A percentile compares a stretch with the other conserved stretches of the same genome.
These are phyloP conservation scores for Annona cherimola DNA, from an alignment of 164 flowering plant species.

Conservation along the genomic window DNA sequence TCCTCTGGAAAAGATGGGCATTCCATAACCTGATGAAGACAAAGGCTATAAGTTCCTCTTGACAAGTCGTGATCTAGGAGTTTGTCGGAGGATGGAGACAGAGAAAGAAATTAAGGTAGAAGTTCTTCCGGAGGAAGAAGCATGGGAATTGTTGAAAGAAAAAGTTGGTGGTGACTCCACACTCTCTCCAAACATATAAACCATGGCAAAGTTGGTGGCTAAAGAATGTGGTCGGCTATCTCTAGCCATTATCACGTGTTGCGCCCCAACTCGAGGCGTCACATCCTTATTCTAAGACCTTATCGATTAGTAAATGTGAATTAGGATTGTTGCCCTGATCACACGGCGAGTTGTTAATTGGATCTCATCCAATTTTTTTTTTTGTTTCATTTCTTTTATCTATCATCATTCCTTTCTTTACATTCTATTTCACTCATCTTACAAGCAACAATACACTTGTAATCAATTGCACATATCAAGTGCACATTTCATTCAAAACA, in stretches of 20 bases:
- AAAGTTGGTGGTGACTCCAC: neutral
- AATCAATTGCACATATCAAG: no score
- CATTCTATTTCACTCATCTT: no score
- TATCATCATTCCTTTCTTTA: no score
- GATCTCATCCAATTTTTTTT: no score
- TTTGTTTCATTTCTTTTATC: no score
- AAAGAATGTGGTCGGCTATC: constrained; percentile 13
- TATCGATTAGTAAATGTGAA: no score
- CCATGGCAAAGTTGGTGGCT: constrained; percentile 4
- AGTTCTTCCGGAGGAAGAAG: constrained; percentile 7
- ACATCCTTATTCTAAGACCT: no score
- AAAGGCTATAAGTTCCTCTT: constrained; percentile 10
- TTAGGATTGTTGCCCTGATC: no score
- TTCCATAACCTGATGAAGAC: constrained; percentile 1
- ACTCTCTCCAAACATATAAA: neutral
- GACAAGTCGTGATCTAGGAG: neutral
- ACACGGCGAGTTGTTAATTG: no score
- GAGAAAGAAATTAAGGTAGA: constrained; percentile 8
- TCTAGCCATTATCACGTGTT: constrained; percentile 12
- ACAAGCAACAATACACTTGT: no score
- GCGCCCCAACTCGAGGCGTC: no score
- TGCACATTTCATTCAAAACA: no score
- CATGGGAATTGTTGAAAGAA: constrained; percentile 11
- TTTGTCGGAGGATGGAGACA: constrained; percentile 10
- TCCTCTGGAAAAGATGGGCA: constrained; percentile 5